Percentiles rank a stretch among this genome's conserved stretches.
Evolutionary conservation across 192 early-diverging fungal species (phyloP).

Genomic region (Entomortierella beljakovae): DNA sequence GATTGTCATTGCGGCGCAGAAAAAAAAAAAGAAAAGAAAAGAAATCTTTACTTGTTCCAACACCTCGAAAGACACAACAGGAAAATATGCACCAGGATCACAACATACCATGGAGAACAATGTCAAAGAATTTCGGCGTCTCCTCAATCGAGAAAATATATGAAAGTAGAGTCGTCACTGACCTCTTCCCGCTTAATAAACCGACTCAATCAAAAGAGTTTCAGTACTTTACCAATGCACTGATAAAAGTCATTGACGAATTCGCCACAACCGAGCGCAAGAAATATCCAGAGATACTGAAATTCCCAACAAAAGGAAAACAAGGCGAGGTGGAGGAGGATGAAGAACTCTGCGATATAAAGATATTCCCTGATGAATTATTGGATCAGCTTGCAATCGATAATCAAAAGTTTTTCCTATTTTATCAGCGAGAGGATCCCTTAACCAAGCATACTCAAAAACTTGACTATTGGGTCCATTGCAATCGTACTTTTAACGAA

Average conservation of each 20-base stretch:
- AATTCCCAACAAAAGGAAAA: too few species aligned
- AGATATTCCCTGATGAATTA: too few species aligned
- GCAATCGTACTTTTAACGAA: neutral
- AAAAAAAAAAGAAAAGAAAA: too few species aligned
- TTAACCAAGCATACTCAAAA: conserved; percentile 13
- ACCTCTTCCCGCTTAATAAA: neutral
- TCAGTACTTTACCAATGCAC: neutral
- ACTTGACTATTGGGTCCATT: conserved; percentile 6
- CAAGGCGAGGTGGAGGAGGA: too few species aligned
- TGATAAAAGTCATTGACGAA: neutral
- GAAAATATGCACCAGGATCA: neutral
- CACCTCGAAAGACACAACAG: too few species aligned
- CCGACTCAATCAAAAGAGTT: neutral
- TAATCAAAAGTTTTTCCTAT: too few species aligned
- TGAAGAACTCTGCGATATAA: too few species aligned
- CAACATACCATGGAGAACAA: neutral
- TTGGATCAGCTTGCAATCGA: too few species aligned
- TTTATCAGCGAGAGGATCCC: neutral
- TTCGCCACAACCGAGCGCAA: neutral
- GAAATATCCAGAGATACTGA: too few species aligned
- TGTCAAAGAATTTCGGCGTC: neutral
- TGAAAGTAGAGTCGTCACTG: neutral
- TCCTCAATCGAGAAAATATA: neutral
- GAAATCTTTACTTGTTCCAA: too few species aligned
- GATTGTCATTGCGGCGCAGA: too few species aligned